Base-by-base conservation (phyloP, 2,329 filamentous ascomycete species). In the Pseudogymnoascus sp. region DNA sequence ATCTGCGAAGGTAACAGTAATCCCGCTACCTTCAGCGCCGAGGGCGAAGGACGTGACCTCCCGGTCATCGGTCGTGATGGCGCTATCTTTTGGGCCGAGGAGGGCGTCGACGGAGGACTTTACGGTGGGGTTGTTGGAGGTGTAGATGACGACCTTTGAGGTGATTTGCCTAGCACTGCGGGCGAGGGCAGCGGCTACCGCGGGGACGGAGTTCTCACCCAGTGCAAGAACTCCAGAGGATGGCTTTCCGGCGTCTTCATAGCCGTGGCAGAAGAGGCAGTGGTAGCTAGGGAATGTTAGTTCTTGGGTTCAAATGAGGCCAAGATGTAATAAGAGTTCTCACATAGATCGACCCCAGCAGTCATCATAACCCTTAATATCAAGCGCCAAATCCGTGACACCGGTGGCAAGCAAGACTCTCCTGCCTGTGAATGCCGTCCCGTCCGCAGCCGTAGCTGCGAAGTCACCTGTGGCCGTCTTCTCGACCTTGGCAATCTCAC, bases 401-500 rank as follows among this genome's bases (percentile, higher is more conserved):
- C 85, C 85, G 0, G 75, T 83, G 0, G 82, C 84, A 0, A 88
- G 71, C 0, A 84, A 78, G 1, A 88, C 62, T 64, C 83, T 86
- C 56, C 75, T 75, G 0, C 83, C 83, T 8, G 71, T 66, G 67
- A 79, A 86, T 0, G 67, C 69, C 2, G 71, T 68, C 0, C 80
- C 82, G 0, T 73, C 37, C 1, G 69, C 73, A 64, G 84, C 83
- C 2, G 65, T 68, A 8, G 75, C 72, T 63, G 76, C 71, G 63
- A 79, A 80, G 2, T 49, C 65, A 4, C 66, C 66, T 25, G 69
- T 66, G 7, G 69, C 65, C 28, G 63, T 43, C 34, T 65, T 62
- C 62, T 42, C 21, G 36, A 60, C 40, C 7, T 25, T 40, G 5
- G 18, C 59, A 2, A 42, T 2, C 31, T 67, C 66, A 12, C 66